Conservation (phyloP, 192 early-diverging fungal genomes). For the Radiomyces spectabilis region DNA sequence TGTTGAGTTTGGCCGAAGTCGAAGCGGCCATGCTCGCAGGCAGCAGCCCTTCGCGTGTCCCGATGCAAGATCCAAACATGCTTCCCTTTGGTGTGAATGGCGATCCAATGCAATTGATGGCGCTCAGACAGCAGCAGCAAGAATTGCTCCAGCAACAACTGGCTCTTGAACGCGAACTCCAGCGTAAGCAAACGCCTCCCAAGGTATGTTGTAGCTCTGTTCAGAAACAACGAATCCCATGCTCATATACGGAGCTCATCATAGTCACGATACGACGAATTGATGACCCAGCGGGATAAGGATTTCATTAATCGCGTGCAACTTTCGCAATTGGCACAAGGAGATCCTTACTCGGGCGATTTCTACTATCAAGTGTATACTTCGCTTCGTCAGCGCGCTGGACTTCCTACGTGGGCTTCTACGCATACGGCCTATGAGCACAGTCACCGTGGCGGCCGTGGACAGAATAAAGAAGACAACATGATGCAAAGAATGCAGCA, state of each 20-base stretch:
- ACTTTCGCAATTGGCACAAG: constrained; percentile 87
- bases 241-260: too few relatives aligned
- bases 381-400: constrained; percentile 52
- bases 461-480: constrained; percentile 41
- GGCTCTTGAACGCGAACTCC: constrained; percentile 27
- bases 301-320: constrained; percentile 92
- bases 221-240: too few relatives aligned
- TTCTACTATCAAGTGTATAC: constrained; percentile 95
- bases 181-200: constrained; percentile 22
- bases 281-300: constrained; percentile 94
- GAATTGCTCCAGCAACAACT: constrained; percentile 10
- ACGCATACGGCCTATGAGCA: constrained; percentile 21
- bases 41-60: neutral
- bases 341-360: constrained; percentile 89
- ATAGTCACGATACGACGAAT: constrained; percentile 75
- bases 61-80: neutral
- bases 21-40: constrained; percentile 48
- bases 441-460: constrained; percentile 29
- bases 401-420: constrained; percentile 21
- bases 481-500: constrained; percentile 78
- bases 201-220: too few relatives aligned
- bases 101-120: constrained; percentile 2
- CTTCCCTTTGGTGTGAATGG: neutral
- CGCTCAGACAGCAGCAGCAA: constrained; percentile 13
- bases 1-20: constrained; percentile 64